Evolutionary conservation across 805 yeast genomes (phyloP).

Genomic region (Yarrowia sp.): DNA sequence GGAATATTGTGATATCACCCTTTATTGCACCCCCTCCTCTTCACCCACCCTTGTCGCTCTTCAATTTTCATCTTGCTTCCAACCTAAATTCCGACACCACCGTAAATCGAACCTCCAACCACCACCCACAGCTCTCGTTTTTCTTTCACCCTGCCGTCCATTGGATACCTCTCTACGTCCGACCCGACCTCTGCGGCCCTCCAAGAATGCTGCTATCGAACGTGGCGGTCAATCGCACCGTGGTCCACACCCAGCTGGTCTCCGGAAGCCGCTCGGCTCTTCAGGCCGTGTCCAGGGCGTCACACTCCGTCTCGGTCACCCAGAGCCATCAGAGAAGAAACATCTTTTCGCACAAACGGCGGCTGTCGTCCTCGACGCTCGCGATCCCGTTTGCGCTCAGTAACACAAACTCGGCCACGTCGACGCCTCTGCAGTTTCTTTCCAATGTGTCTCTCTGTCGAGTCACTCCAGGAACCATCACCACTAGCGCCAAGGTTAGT

Average conservation of each 20-base stretch:
- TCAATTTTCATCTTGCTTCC: not conserved
- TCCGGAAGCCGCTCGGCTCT: slow-evolving; percentile 28
- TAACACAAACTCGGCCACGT: not conserved
- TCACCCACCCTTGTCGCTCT: too few relatives aligned
- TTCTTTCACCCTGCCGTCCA: slow-evolving; percentile 29
- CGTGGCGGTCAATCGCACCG: slow-evolving; percentile 34
- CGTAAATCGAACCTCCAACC: slow-evolving; percentile 28
- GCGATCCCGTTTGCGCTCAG: slow-evolving; percentile 31
- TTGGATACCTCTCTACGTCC: slow-evolving; percentile 20
- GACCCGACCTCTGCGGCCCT: slow-evolving; percentile 26
- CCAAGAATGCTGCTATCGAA: slow-evolving; percentile 35
- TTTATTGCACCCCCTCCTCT: too few relatives aligned
- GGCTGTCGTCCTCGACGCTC: slow-evolving; percentile 16
- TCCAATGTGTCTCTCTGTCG: slow-evolving; percentile 20
- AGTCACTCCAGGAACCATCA: slow-evolving; percentile 16
- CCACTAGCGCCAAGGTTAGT: slow-evolving; percentile 1
- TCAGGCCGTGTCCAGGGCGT: slow-evolving; percentile 6
- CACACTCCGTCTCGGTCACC: not conserved
- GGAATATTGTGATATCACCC: too few relatives aligned
- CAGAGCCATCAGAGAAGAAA: slow-evolving; percentile 3
- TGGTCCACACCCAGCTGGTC: slow-evolving; percentile 18
- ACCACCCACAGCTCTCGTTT: not conserved
- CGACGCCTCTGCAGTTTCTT: slow-evolving; percentile 19
- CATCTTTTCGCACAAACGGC: slow-evolving; percentile 22
- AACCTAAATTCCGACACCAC: not conserved